Evolutionary conservation across 1,284 basidiomycete species (phyloP).

Genomic region (Exobasidium rhododendri): DNA sequence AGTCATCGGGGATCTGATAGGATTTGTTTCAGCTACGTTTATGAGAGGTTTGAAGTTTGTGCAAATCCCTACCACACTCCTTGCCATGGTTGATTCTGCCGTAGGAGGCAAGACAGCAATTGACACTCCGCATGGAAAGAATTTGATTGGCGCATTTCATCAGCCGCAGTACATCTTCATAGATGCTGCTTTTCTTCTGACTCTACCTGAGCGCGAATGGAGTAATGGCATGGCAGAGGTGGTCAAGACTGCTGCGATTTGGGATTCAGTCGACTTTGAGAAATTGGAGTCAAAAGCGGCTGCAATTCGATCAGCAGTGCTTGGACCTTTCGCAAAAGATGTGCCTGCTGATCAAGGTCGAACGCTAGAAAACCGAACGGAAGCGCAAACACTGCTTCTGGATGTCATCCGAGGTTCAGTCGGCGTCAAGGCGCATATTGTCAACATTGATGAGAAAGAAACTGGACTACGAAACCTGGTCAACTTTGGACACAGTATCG

Average conservation of each 20-base stretch:
- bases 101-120: slow-evolving; percentile 98
- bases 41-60: slow-evolving; percentile 75
- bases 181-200: slow-evolving; percentile 91
- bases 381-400: slow-evolving; percentile 47
- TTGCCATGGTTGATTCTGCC: slow-evolving; percentile 98
- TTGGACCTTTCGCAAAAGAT: slow-evolving; percentile 35
- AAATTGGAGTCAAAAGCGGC: slow-evolving; percentile 50
- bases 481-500: slow-evolving; percentile 54
- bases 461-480: slow-evolving; percentile 54
- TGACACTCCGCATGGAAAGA: slow-evolving; percentile 94
- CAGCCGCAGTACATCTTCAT: slow-evolving; percentile 97
- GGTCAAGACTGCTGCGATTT: slow-evolving; percentile 65
- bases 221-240: slow-evolving; percentile 99
- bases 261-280: slow-evolving; percentile 51
- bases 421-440: slow-evolving; percentile 54
- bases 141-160: slow-evolving; percentile 97
- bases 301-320: slow-evolving; percentile 49
- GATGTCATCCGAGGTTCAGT: slow-evolving; percentile 54
- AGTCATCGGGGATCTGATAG: slow-evolving; percentile 89
- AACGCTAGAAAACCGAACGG: slow-evolving; percentile 44
- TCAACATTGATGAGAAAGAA: slow-evolving; percentile 54
- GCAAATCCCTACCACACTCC: slow-evolving; percentile 91
- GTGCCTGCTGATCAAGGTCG: slow-evolving; percentile 34
- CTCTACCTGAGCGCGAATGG: slow-evolving; percentile 86
- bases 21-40: slow-evolving; percentile 96